Percentiles rank a stretch among this genome's conserved stretches.
phyloP scores from a whole-genome alignment of 192 early-diverging fungal genomes.

The Coemansia sp. region DNA sequence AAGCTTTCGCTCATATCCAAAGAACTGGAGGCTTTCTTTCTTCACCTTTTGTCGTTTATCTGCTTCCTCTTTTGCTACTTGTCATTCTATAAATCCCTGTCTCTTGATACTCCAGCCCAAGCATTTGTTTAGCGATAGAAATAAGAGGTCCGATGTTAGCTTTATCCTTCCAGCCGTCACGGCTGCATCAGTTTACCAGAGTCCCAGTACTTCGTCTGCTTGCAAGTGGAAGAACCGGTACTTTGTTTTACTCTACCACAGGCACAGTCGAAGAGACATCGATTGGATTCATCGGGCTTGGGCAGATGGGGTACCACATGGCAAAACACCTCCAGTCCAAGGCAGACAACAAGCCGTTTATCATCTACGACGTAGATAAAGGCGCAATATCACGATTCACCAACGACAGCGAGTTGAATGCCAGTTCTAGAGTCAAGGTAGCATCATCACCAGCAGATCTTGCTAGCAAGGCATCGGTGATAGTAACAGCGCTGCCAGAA shows the following conservation, averaged over 20 bases:
- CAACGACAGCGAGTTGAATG: constrained; percentile 29
- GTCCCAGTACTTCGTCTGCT: not conserved
- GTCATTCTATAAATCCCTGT: not conserved
- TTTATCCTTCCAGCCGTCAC: not conserved
- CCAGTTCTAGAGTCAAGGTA: constrained; percentile 30
- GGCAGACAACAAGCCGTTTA: constrained; percentile 53
- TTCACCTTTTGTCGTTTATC: not conserved
- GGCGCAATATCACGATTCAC: constrained; percentile 60
- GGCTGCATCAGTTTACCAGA: not conserved
- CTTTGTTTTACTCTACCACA: constrained; percentile 5
- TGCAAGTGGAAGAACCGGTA: not conserved
- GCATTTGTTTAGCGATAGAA: not conserved
- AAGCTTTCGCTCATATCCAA: not conserved
- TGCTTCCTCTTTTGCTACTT: not conserved
- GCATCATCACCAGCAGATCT: constrained; percentile 71
- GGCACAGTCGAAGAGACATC: not conserved
- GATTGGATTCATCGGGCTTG: constrained; percentile 74
- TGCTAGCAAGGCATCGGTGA: constrained; percentile 66
- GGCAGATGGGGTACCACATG: constrained; percentile 93
- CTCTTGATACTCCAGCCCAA: too few species aligned
- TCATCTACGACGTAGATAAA: constrained; percentile 74
- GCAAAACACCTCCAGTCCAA: constrained; percentile 77
- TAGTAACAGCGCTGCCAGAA: constrained; percentile 92
- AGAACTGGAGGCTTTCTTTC: not conserved
- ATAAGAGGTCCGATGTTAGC: not conserved